These are phyloP conservation scores for Mycena chlorophos DNA, from an alignment of 768 basidiomycete genomes.

Conservation along the genomic window DNA sequence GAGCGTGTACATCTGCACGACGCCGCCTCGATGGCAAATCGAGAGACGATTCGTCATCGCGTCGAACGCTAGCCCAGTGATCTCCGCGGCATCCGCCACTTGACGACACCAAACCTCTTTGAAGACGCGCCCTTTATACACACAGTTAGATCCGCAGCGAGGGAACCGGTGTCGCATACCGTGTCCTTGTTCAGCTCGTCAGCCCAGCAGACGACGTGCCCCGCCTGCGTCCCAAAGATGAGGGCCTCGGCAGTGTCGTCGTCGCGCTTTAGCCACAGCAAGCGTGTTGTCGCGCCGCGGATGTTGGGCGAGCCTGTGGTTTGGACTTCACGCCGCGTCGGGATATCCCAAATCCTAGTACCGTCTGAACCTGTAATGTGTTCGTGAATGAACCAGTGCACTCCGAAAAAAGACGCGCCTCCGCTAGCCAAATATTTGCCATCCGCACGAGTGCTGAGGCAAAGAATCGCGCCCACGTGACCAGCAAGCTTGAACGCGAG, in stretches of 20 bases:
- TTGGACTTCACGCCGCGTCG: background rate
- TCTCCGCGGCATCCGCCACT: too few relatives aligned
- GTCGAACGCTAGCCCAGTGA: too few relatives aligned
- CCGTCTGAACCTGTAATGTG: conserved; percentile 4
- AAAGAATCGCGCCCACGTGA: background rate
- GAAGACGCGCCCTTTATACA: too few relatives aligned
- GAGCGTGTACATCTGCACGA: background rate
- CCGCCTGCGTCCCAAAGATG: conserved; percentile 11
- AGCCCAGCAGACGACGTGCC: conserved; percentile 17
- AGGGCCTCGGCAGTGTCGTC: conserved; percentile 14
- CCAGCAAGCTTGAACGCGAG: background rate
- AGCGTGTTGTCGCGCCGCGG: conserved; percentile 12
- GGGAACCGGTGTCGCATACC: too few relatives aligned
- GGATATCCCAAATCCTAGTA: conserved; percentile 4
- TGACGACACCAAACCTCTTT: too few relatives aligned
- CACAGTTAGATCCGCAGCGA: too few relatives aligned
- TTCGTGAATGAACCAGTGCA: background rate
- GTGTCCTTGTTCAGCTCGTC: too few relatives aligned
- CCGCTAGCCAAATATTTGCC: conserved; percentile 10
- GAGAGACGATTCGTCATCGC: too few relatives aligned
- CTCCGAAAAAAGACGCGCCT: background rate
- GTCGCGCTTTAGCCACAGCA: conserved; percentile 14
- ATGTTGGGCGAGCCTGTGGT: background rate
- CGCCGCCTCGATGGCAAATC: too few relatives aligned
- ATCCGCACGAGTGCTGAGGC: background rate